Evolutionary conservation across 2,329 filamentous ascomycete genomes (phyloP), one percentile per base, ranked within the genome.

Genomic region (Pseudophaeomoniella oleicola): DNA sequence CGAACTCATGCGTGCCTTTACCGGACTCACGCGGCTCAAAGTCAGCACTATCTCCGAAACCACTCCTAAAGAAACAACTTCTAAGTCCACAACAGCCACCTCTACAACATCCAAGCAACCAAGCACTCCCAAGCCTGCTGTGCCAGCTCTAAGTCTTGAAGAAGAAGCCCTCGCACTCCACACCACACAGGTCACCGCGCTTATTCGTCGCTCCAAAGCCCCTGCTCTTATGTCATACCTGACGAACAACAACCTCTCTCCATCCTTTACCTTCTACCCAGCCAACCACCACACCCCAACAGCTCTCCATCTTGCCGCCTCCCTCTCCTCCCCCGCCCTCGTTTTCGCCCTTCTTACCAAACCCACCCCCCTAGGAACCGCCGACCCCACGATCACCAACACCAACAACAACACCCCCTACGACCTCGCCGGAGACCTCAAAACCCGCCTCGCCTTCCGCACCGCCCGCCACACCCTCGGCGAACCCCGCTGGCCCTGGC

Each of bases 1-100:
- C 34, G 90, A 98, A 57, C 75, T 98, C 0, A 90, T 96, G 81
- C 75, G 88, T 29, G 81, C 81, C 1, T 98, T 94, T 50, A 81
- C 93, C 43, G 90, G 98, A 60, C 69, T 98, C 19, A 98, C 90
- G 0, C 70, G 90, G 12, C 70, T 94, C 12, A 94, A 98, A 57
- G 70, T 94, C 33, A 76, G 75, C 34, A 79, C 82, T 42, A 71
- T 96, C 17, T 71, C 83, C 39, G 80, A 85, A 44, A 69, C 66
- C 3, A 69, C 75, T 10, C 56, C 78, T 4, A 60, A 71, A 19
- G 62, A 62, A 9, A 59, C 61, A 38, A 65, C 68, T 41, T 54
- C 56, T 19, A 69, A 62, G 46, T 58, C 56, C 45, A 16, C 16
- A 13, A 16, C 32, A 12, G 14, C 4, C 9, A 39, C 48, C 42